Evolutionary conservation across 1,284 basidiomycete genomes (phyloP).

Genomic region (Xerocomus minutiporus): DNA sequence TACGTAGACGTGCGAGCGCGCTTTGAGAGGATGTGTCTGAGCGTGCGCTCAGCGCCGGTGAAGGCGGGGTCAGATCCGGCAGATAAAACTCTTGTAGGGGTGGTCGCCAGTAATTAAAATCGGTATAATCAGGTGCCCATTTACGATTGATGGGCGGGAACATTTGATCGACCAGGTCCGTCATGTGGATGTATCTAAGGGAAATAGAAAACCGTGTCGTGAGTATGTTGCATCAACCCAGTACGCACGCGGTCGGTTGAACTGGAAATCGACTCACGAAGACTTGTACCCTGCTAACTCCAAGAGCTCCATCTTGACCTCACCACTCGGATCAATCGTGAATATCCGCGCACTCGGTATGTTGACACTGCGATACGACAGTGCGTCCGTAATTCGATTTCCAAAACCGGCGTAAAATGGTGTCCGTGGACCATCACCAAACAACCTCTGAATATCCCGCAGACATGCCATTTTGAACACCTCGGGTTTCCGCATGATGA

Average conservation of each 20-base stretch:
- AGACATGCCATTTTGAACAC: constrained; percentile 99
- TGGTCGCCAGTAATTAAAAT: constrained; percentile 95
- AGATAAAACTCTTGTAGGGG: constrained; percentile 76
- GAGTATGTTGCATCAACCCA: not conserved
- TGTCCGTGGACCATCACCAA: constrained; percentile 66
- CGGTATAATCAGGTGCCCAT: constrained; percentile 87
- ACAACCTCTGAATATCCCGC: constrained; percentile 91
- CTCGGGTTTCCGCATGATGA: constrained; percentile 98
- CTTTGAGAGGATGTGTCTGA: constrained; percentile 78
- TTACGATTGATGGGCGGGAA: constrained; percentile 94
- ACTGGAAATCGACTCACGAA: constrained; percentile 49
- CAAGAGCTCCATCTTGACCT: constrained; percentile 96
- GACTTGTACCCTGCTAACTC: constrained; percentile 97
- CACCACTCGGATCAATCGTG: constrained; percentile 93
- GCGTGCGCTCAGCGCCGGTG: constrained; percentile 87
- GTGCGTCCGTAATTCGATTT: constrained; percentile 96
- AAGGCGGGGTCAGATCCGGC: constrained; percentile 88
- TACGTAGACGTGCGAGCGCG: constrained; percentile 72
- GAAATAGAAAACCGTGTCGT: not conserved
- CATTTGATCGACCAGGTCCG: constrained; percentile 98
- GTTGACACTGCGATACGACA: constrained; percentile 95
- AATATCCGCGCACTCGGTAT: constrained; percentile 95
- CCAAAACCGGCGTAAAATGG: constrained; percentile 99
- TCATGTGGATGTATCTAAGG: constrained; percentile 88
- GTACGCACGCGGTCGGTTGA: not conserved